Percentiles rank a stretch among this genome's conserved stretches.
phyloP scores from a whole-genome alignment of 2,329 filamentous ascomycete species.

The Xylaria sp. region DNA sequence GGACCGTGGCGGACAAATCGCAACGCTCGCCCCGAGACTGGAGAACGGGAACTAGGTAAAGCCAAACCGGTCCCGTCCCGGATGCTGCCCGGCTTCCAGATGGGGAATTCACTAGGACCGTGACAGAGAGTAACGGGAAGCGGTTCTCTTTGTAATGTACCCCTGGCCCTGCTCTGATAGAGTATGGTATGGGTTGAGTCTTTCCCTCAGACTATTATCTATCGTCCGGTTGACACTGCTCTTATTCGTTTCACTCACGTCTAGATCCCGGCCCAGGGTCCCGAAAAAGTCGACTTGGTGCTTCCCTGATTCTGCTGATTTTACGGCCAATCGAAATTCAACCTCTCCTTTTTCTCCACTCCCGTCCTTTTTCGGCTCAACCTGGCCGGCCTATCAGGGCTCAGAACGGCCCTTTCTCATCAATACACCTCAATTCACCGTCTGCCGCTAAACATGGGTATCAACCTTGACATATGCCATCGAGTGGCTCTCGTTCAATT shows the following conservation, averaged over 20 bases:
- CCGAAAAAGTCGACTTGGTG: constrained; percentile 17
- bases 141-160: constrained; percentile 13
- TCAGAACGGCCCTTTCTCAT: constrained; percentile 29
- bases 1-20: neutral
- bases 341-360: constrained; percentile 24
- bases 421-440: constrained; percentile 34
- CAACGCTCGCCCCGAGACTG: constrained; percentile 15
- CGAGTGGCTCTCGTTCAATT: constrained; percentile 36
- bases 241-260: constrained; percentile 24
- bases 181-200: constrained; percentile 12
- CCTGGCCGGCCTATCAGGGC: constrained; percentile 25
- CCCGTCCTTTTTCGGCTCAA: constrained; percentile 27
- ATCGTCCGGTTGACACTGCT: constrained; percentile 22
- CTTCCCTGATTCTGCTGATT: constrained; percentile 30
- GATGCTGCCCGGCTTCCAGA: constrained; percentile 16
- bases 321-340: constrained; percentile 35
- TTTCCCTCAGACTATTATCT: constrained; percentile 23
- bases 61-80: constrained; percentile 20
- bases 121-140: constrained; percentile 11
- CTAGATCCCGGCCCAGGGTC: constrained; percentile 15
- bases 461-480: constrained; percentile 33
- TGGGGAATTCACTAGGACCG: constrained; percentile 13
- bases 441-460: constrained; percentile 36
- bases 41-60: constrained; percentile 26
- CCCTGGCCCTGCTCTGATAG: constrained; percentile 19